phyloP scores from a whole-genome alignment of 2,329 filamentous ascomycete species.

The Keithomyces neogunnii region DNA sequence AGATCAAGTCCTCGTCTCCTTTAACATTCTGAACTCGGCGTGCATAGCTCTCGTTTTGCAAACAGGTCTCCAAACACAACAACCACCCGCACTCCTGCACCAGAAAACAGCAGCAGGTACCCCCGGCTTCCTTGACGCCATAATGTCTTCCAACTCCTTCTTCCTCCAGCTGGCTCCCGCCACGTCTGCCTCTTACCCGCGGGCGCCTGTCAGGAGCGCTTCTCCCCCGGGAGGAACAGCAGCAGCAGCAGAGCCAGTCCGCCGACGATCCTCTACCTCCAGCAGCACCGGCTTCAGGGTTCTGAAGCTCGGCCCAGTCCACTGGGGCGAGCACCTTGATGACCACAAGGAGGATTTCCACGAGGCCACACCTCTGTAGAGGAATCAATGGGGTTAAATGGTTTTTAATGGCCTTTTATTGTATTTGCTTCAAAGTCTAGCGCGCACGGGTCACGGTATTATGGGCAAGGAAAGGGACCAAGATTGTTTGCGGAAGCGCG shows the following conservation, averaged over 20 bases:
- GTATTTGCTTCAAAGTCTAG: no score
- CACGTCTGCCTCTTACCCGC: slow-evolving; percentile 48
- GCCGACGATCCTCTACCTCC: slow-evolving; percentile 44
- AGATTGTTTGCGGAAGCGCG: no score
- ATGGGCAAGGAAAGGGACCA: no score
- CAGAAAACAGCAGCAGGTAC: neutral
- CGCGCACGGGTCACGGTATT: no score
- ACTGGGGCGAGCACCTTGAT: slow-evolving; percentile 52
- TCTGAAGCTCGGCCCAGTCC: slow-evolving; percentile 56
- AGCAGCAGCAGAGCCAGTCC: slow-evolving; percentile 12
- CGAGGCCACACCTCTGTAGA: slow-evolving; percentile 28
- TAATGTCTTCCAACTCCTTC: slow-evolving; percentile 10
- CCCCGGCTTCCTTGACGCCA: neutral
- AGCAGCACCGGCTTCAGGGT: slow-evolving; percentile 36
- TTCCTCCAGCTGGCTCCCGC: slow-evolving; percentile 53
- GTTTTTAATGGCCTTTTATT: no score
- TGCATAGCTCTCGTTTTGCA: no score
- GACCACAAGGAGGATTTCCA: slow-evolving; percentile 49
- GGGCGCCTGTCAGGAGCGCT: slow-evolving; percentile 24
- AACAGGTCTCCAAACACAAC: neutral
- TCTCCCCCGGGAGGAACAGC: slow-evolving; percentile 14
- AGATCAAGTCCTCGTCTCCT: no score
- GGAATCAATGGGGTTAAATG: slow-evolving; percentile 15
- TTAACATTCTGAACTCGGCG: no score
- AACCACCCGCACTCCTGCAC: neutral